phyloP scores from a whole-genome alignment of 371 early-diverging fungal species.

The Mortierella sp. region DNA sequence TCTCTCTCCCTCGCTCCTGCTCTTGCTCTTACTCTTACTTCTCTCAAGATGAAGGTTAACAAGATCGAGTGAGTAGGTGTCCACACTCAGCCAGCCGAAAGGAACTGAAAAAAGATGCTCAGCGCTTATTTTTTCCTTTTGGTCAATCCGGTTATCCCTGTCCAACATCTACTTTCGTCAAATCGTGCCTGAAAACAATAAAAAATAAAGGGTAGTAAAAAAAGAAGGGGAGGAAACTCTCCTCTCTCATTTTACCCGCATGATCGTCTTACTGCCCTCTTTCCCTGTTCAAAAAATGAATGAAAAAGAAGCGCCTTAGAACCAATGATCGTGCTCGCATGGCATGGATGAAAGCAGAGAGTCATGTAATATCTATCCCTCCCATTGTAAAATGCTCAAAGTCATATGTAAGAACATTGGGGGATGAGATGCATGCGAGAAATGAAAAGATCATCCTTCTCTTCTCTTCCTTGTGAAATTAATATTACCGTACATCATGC shows the following conservation, averaged over 20 bases:
- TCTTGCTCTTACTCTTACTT: too few relatives aligned
- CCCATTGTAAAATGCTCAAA: too few relatives aligned
- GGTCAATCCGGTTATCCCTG: constrained; percentile 1
- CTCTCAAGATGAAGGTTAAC: too few relatives aligned
- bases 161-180: neutral
- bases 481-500: neutral
- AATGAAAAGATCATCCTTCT: neutral
- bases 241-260: neutral
- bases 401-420: neutral
- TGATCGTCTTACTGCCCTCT: neutral
- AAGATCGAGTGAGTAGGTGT: too few relatives aligned
- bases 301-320: too few relatives aligned
- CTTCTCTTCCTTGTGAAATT: neutral
- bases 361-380: too few relatives aligned
- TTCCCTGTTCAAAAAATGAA: too few relatives aligned
- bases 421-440: neutral
- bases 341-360: too few relatives aligned
- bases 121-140: neutral
- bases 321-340: too few relatives aligned
- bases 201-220: neutral
- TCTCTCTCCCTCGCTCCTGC: too few relatives aligned
- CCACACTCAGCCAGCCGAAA: too few relatives aligned
- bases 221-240: neutral
- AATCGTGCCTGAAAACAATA: neutral
- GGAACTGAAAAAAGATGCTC: too few relatives aligned